Evolutionary conservation across 345 rosid genomes (phyloP).

Genomic region (Abelmoschus esculentus): DNA sequence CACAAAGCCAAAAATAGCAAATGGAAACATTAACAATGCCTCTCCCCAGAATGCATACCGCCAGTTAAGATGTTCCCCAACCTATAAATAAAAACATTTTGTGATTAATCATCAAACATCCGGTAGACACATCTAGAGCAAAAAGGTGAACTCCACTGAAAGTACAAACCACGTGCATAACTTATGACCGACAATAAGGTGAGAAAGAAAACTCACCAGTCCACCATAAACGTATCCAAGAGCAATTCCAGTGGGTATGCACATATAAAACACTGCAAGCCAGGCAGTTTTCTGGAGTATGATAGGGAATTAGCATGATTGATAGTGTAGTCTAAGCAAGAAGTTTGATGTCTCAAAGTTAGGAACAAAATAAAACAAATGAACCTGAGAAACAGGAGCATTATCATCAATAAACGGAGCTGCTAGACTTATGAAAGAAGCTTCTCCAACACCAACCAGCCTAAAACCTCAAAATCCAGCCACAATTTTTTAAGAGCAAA

Average conservation of each 20-base stretch:
- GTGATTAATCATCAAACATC: not conserved
- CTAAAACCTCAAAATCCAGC: constrained; percentile 28
- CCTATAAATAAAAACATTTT: constrained; percentile 30
- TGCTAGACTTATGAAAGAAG: constrained; percentile 96
- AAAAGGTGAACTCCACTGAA: not conserved
- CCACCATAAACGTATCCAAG: constrained; percentile 93
- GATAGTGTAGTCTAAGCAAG: not conserved
- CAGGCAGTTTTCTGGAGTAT: constrained; percentile 70
- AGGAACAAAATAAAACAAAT: not conserved
- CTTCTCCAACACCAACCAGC: constrained; percentile 98
- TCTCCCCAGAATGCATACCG: constrained; percentile 84
- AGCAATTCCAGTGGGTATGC: constrained; percentile 89
- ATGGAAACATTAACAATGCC: constrained; percentile 74
- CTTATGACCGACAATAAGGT: not conserved
- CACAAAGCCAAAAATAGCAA: constrained; percentile 57
- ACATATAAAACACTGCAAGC: constrained; percentile 95
- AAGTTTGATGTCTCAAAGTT: not conserved
- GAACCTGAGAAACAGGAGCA: constrained; percentile 73
- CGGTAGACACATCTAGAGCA: not conserved
- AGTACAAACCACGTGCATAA: not conserved
- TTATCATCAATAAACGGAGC: constrained; percentile 94
- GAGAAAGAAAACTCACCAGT: constrained; percentile 41
- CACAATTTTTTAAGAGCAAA: not conserved
- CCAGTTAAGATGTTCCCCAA: constrained; percentile 64
- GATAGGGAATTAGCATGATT: not conserved